Evolutionary conservation across 169 alveolate species (phyloP), one percentile per base, ranked within the genome.

Genomic region (Plasmodium inui): DNA sequence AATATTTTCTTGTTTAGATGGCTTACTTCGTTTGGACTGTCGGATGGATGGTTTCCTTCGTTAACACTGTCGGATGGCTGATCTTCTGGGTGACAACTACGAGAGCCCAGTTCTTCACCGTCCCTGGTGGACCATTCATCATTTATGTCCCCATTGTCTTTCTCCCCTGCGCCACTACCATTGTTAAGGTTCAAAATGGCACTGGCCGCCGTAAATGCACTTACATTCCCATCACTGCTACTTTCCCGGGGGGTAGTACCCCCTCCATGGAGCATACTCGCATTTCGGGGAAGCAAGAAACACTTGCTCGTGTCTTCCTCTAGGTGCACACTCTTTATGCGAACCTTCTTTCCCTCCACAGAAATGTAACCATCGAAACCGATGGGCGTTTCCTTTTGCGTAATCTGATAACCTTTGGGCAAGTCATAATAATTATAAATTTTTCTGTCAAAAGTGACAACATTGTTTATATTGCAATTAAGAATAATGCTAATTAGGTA

Each of bases 281-380:
- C 44, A 14, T 1, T 82, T 55, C 37, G 41, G n/a, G 19, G 19
- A 28, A 19, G 78, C 9, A 89, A 8, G 39, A 44, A 79, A 79
- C 94, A 92, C 26, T 95, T 95, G 53, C 97, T 96, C 8, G 98
- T 96, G 78, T 96, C 98, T 88, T 96, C 98, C 76, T 96, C 98
- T 67, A 96, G 74, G 71, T 96, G 96, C 9, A 96, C 92, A 28
- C 95, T 95, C 57, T 67, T 80, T 30, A 96, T 55, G 41, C 37
- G 57, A 67, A 94, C 81, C 12, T 71, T 85, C 82, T 95, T 92
- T 53, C 92, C 93, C 53, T 84, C 57, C 10, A 95, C 37, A 30
- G 34, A 28, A 28, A 96, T 71, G 73, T 81, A 81, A 12, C 98
- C 98, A 67, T 96, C 85, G n/a, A 81, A 73, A 17, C 97, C 97